phyloP scores from a whole-genome alignment of 768 basidiomycete species.

The Phlebiopsis flavidoalba region DNA sequence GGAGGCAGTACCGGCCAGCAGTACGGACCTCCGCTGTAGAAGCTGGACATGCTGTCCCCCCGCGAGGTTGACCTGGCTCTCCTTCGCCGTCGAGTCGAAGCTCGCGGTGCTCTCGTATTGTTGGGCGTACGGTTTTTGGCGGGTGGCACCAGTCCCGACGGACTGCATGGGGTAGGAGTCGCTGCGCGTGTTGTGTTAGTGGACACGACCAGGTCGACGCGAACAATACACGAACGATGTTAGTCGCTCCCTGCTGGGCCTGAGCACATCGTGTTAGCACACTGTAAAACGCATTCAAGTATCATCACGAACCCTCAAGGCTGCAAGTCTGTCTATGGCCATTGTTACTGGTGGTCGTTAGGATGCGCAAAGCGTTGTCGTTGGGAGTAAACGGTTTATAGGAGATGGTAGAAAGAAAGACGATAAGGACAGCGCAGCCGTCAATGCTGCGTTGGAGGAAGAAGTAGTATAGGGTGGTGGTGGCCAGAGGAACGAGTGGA shows the following conservation, averaged over 20 bases:
- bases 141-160: slow-evolving; percentile 29
- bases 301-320: slow-evolving; percentile 60
- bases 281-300: background rate
- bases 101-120: slow-evolving; percentile 56
- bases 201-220: background rate
- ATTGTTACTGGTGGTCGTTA: slow-evolving; percentile 36
- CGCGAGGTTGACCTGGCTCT: slow-evolving; percentile 46
- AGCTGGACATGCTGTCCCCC: slow-evolving; percentile 58
- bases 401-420: slow-evolving; percentile 2
- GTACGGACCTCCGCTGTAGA: slow-evolving; percentile 67
- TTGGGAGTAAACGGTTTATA: slow-evolving; percentile 9
- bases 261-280: slow-evolving; percentile 19
- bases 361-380: slow-evolving; percentile 11
- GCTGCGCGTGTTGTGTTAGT: slow-evolving; percentile 25
- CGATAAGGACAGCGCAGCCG: slow-evolving; percentile 7
- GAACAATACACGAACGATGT: slow-evolving; percentile 36
- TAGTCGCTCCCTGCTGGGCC: slow-evolving; percentile 60
- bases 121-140: slow-evolving; percentile 58
- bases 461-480: background rate
- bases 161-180: slow-evolving; percentile 67
- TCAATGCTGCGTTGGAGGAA: slow-evolving; percentile 12
- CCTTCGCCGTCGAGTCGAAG: slow-evolving; percentile 68
- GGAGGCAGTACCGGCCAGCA: background rate
- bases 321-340: slow-evolving; percentile 90
- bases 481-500: slow-evolving; percentile 1